These are phyloP conservation scores for Rhodotorula graminis DNA, from an alignment of 768 basidiomycete genomes.

Conservation along the genomic window DNA sequence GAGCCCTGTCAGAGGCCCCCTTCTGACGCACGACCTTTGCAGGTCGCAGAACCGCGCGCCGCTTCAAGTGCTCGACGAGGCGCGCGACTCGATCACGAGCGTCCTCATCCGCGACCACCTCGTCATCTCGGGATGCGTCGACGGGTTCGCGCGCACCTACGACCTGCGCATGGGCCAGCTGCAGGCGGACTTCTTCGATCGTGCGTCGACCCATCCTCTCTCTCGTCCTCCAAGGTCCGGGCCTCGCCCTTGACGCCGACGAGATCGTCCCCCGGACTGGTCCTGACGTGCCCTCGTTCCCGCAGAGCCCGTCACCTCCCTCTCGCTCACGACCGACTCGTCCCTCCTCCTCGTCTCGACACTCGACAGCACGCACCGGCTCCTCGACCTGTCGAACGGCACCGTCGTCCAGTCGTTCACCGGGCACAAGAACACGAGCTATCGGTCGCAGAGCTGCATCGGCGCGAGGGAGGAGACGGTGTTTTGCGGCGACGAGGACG, in stretches of 20 bases:
- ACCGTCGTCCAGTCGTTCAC: conserved; percentile 77
- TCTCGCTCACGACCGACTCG: conserved; percentile 70
- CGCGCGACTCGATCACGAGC: conserved; percentile 77
- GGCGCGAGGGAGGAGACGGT: conserved; percentile 76
- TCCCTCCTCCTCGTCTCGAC: conserved; percentile 76
- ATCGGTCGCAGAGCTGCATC: conserved; percentile 75
- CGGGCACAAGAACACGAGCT: conserved; percentile 68
- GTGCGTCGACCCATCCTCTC: conserved; percentile 52
- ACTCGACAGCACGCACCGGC: conserved; percentile 74
- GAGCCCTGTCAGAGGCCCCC: background rate
- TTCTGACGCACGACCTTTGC: background rate
- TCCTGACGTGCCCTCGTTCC: background rate
- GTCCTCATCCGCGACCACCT: conserved; percentile 60
- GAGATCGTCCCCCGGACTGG: background rate
- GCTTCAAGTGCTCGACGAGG: conserved; percentile 85
- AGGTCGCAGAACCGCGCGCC: conserved; percentile 74
- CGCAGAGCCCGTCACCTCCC: conserved; percentile 77
- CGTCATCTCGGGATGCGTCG: conserved; percentile 78
- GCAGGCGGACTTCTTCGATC: conserved; percentile 80
- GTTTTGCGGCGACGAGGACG: conserved; percentile 83
- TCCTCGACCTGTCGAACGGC: conserved; percentile 79
- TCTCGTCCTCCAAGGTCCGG: too few species aligned
- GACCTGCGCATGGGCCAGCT: conserved; percentile 91
- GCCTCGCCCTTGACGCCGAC: too few species aligned
- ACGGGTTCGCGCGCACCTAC: conserved; percentile 86